These are phyloP conservation scores for Penicillium sp. DNA, from an alignment of 2,329 filamentous ascomycete genomes.

Conservation along the genomic window DNA sequence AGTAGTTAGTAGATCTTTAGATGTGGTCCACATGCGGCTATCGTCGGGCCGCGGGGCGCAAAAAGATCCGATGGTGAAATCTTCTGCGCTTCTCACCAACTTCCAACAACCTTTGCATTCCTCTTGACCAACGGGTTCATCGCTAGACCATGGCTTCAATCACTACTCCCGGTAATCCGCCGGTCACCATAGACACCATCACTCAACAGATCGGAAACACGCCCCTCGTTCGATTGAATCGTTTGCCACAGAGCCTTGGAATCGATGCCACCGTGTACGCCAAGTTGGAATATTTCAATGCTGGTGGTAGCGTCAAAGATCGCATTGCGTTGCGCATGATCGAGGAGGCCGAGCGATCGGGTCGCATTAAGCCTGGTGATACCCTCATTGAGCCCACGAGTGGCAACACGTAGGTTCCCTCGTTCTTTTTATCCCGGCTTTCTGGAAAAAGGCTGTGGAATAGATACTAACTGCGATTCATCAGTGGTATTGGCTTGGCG, in stretches of 20 bases:
- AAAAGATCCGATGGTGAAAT: constrained; percentile 17
- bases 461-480: neutral
- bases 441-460: neutral
- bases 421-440: neutral
- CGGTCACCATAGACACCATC: constrained; percentile 61
- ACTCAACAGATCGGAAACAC: constrained; percentile 92
- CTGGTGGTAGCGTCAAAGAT: constrained; percentile 90
- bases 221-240: constrained; percentile 90
- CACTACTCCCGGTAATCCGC: constrained; percentile 51
- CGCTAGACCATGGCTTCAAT: constrained; percentile 52
- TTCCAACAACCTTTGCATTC: neutral
- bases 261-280: constrained; percentile 86
- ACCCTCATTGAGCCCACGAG: constrained; percentile 97
- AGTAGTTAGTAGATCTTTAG: too few relatives aligned
- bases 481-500: constrained; percentile 80
- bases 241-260: constrained; percentile 83
- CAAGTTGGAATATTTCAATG: constrained; percentile 91
- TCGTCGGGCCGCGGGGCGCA: constrained; percentile 21
- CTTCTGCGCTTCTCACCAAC: neutral
- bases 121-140: too few relatives aligned
- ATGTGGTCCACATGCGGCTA: constrained; percentile 16
- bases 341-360: constrained; percentile 84
- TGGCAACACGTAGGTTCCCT: constrained; percentile 68
- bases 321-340: constrained; percentile 96
- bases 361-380: constrained; percentile 93